These are phyloP conservation scores for Sporopachydermia cereana DNA, from an alignment of 1,139 yeast species.

Conservation along the genomic window DNA sequence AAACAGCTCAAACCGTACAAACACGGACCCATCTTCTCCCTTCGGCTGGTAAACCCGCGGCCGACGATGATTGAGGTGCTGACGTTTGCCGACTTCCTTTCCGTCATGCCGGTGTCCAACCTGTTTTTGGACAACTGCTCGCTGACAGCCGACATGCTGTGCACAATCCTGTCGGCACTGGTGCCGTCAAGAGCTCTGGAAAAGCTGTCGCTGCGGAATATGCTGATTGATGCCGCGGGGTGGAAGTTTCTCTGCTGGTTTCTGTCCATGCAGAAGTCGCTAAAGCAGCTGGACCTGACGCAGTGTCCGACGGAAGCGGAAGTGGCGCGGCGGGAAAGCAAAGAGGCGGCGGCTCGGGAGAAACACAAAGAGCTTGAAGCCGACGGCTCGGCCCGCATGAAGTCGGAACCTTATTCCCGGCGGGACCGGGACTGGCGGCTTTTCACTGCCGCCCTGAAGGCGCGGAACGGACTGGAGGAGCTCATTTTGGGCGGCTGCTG, in stretches of 20 bases:
- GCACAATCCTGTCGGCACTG: constrained; percentile 49
- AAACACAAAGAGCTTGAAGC: constrained; percentile 5
- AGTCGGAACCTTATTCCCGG: constrained; percentile 20
- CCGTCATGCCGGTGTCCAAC: constrained; percentile 63
- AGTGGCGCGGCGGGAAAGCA: constrained; percentile 4
- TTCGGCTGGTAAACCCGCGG: constrained; percentile 57
- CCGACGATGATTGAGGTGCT: constrained; percentile 67
- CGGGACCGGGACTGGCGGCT: constrained; percentile 71
- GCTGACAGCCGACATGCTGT: constrained; percentile 51
- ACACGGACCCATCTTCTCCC: constrained; percentile 51
- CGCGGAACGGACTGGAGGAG: constrained; percentile 65
- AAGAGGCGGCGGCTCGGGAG: neutral
- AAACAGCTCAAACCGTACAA: constrained; percentile 64
- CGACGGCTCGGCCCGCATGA: neutral
- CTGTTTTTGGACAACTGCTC: constrained; percentile 60
- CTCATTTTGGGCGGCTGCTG: constrained; percentile 63
- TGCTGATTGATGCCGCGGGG: constrained; percentile 55
- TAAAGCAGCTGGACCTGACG: constrained; percentile 51
- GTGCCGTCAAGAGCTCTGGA: constrained; percentile 49
- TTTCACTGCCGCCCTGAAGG: constrained; percentile 54
- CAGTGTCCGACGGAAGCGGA: constrained; percentile 43
- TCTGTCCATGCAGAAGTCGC: constrained; percentile 44
- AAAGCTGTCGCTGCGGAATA: constrained; percentile 58
- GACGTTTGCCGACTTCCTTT: constrained; percentile 62
- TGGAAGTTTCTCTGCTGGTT: constrained; percentile 67